Evolutionary conservation across 257 asterid genomes (phyloP).

Genomic region (Nicotiana tomentosiformis): DNA sequence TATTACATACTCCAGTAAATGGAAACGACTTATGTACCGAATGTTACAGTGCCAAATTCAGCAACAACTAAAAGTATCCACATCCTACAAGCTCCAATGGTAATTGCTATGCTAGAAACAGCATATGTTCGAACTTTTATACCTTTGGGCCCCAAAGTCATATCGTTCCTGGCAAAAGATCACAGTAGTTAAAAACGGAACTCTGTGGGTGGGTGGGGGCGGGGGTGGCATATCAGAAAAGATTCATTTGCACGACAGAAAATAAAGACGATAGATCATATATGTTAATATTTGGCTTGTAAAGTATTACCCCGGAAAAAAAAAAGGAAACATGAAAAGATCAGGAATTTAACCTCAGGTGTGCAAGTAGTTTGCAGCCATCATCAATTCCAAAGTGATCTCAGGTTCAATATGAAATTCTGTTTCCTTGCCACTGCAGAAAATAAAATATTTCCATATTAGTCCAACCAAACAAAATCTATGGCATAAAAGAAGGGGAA

Average conservation of each 20-base stretch:
- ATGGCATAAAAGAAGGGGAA: neutral
- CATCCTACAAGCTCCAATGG: constrained; percentile 7
- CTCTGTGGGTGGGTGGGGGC: neutral
- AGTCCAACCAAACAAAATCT: neutral
- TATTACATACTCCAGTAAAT: neutral
- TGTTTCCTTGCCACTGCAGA: constrained; percentile 77
- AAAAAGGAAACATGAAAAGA: neutral
- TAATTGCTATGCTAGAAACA: neutral
- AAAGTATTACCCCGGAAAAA: neutral
- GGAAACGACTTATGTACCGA: neutral
- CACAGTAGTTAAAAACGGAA: neutral
- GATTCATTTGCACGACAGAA: neutral
- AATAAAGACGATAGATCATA: neutral
- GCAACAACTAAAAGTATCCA: constrained; percentile 3
- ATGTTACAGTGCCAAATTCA: constrained; percentile 2
- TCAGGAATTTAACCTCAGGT: constrained; percentile 36
- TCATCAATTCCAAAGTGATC: constrained; percentile 83
- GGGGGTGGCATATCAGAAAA: neutral
- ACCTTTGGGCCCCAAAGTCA: neutral
- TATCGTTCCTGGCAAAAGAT: neutral
- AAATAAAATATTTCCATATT: neutral
- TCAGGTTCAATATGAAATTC: constrained; percentile 91
- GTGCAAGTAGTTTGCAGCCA: constrained; percentile 88
- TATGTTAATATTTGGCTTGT: neutral
- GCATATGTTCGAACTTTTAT: neutral